Percentiles rank a stretch among this genome's conserved stretches.
Conservation (phyloP, 805 yeast species). For the Nakazawaea ambrosiae region DNA sequence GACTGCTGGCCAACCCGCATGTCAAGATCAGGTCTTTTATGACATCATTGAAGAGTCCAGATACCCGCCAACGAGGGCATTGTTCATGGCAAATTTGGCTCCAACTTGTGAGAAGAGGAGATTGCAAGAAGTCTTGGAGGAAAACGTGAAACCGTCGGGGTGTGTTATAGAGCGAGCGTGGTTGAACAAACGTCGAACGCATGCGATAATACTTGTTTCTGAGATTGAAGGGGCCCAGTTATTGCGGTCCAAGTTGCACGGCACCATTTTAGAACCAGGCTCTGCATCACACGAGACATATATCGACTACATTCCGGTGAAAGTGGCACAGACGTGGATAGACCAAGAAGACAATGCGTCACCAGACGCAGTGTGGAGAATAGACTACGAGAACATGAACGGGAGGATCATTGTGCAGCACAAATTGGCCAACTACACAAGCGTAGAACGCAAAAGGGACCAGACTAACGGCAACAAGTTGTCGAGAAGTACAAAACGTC, state of each 20-base stretch:
- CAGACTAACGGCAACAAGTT: no score
- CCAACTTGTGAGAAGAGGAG: constrained; percentile 29
- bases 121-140: constrained; percentile 29
- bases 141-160: constrained; percentile 19
- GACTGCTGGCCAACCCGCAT: no score
- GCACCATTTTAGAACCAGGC: constrained; percentile 18
- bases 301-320: constrained; percentile 38
- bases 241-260: constrained; percentile 28
- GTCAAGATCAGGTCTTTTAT: no score
- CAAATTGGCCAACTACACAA: constrained; percentile 26
- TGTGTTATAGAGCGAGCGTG: constrained; percentile 35
- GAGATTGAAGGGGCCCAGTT: constrained; percentile 32
- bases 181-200: constrained; percentile 34
- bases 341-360: constrained; percentile 40
- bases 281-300: constrained; percentile 12
- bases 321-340: constrained; percentile 38
- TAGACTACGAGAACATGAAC: constrained; percentile 28
- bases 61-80: constrained; percentile 34
- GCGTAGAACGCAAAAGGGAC: constrained; percentile 12
- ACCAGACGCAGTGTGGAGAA: constrained; percentile 36
- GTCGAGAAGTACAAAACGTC: no score
- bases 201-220: constrained; percentile 33
- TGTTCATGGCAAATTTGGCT: constrained; percentile 34
- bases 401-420: constrained; percentile 27
- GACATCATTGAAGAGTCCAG: constrained; percentile 17